phyloP scores from a whole-genome alignment of 108 stramenopile genomes.

The Cyclotella distinguenda region DNA sequence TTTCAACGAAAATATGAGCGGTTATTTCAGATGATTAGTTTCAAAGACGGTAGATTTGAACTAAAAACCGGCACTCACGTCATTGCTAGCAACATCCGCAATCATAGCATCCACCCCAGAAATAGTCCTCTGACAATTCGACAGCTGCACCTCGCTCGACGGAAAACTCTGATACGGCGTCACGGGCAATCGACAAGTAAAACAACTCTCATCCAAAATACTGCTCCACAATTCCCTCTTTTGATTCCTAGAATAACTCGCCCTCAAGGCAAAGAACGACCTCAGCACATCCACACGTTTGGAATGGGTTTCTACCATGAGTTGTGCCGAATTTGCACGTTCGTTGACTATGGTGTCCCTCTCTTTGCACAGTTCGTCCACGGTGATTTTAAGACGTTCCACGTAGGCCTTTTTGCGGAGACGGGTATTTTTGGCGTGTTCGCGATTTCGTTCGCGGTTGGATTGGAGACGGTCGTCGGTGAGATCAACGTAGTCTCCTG shows the following conservation, averaged over 20 bases:
- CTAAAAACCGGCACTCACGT: conserved; percentile 23
- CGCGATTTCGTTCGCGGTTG: conserved; percentile 95
- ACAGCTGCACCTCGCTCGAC: conserved; percentile 88
- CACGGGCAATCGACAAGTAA: conserved; percentile 82
- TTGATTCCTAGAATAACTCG: conserved; percentile 60
- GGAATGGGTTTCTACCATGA: conserved; percentile 80
- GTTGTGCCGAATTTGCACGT: conserved; percentile 67
- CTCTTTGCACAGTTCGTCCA: conserved; percentile 86
- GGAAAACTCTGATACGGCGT: conserved; percentile 94
- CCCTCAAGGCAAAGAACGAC: conserved; percentile 77
- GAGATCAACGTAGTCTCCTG: conserved; percentile 10
- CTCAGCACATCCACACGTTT: conserved; percentile 84
- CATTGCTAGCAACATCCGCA: conserved; percentile 86
- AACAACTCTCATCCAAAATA: conserved; percentile 87
- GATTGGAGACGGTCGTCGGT: conserved; percentile 63
- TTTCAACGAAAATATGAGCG: too few relatives aligned
- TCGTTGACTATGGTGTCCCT: conserved; percentile 78
- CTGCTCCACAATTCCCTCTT: conserved; percentile 77
- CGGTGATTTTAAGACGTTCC: conserved; percentile 87
- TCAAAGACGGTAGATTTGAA: too few relatives aligned
- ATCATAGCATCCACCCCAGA: conserved; percentile 95
- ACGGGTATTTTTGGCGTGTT: conserved; percentile 96
- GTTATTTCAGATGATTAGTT: too few relatives aligned
- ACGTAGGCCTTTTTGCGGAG: conserved; percentile 96
- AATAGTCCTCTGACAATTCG: conserved; percentile 88